Evolutionary conservation across 495 filamentous ascomycete species (phyloP).

Genomic region (Chaetomidium leptoderma): DNA sequence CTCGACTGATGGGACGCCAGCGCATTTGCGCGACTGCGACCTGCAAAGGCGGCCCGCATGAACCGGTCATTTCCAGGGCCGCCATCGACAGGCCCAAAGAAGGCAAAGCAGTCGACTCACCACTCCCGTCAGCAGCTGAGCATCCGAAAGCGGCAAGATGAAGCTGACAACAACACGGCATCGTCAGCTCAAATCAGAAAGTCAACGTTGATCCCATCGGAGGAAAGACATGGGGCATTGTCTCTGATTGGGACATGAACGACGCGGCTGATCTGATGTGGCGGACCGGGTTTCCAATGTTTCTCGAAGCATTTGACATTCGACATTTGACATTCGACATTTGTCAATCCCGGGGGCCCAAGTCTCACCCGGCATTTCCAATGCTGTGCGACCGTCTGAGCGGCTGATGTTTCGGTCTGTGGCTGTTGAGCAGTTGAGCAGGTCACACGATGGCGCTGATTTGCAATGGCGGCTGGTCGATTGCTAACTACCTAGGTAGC

Average conservation of each 20-base stretch:
- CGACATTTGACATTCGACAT: too few relatives aligned
- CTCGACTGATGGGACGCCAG: not conserved
- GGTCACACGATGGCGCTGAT: not conserved
- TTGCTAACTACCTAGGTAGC: too few relatives aligned
- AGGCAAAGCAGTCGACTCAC: not conserved
- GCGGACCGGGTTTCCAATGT: not conserved
- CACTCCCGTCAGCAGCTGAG: conserved; percentile 1
- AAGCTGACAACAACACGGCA: conserved; percentile 4
- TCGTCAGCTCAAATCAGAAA: not conserved
- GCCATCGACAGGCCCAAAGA: not conserved
- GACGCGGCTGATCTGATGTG: too few relatives aligned
- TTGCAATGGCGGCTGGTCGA: too few relatives aligned
- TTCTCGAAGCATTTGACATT: conserved; percentile 6
- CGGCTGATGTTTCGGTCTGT: not conserved
- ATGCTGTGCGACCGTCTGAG: not conserved
- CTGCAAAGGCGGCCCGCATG: conserved; percentile 5
- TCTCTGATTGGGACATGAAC: not conserved
- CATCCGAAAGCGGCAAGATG: not conserved
- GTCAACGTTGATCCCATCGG: too few relatives aligned
- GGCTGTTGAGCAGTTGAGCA: not conserved
- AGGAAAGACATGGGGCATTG: too few relatives aligned
- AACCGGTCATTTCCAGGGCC: not conserved
- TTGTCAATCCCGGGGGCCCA: not conserved
- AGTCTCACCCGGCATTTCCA: not conserved
- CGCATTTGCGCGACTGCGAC: not conserved